Conservation (phyloP, 164 flowering plant species). For the Cinnamomum micranthum region DNA sequence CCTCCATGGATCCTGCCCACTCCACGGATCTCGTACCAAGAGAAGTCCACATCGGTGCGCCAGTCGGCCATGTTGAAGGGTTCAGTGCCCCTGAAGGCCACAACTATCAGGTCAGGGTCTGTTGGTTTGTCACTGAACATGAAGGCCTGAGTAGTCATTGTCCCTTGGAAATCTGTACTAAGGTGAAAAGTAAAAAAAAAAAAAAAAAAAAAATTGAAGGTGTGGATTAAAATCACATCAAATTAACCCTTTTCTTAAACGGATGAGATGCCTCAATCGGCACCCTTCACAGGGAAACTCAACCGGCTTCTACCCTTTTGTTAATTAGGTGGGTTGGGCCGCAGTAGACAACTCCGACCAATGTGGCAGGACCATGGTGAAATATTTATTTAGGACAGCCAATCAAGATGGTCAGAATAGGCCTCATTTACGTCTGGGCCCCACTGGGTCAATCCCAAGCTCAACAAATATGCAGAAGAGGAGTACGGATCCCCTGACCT, state of each 20-base stretch:
- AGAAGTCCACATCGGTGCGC: slow-evolving; percentile 48
- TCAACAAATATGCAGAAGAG: too few relatives aligned
- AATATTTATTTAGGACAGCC: too few relatives aligned
- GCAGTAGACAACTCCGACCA: too few relatives aligned
- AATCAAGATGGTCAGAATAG: too few relatives aligned
- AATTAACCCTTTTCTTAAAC: neutral
- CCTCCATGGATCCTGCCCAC: slow-evolving; percentile 56
- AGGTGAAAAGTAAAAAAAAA: neutral
- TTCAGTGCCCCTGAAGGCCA: slow-evolving; percentile 61
- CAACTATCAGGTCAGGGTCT: slow-evolving; percentile 29
- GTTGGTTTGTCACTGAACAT: slow-evolving; percentile 25
- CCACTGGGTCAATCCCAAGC: too few relatives aligned
- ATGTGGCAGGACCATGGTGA: too few relatives aligned
- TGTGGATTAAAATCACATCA: neutral
- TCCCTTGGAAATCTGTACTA: slow-evolving; percentile 29
- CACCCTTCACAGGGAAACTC: too few relatives aligned
- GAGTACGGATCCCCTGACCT: too few relatives aligned
- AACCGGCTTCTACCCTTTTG: too few relatives aligned
- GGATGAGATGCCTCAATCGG: neutral
- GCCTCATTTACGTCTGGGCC: too few relatives aligned
- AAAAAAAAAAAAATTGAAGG: too few relatives aligned
- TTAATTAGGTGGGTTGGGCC: too few relatives aligned
- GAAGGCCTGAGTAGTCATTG: slow-evolving; percentile 46
- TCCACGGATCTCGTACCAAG: slow-evolving; percentile 44
- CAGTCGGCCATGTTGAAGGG: slow-evolving; percentile 47